These are phyloP conservation scores for Dryas integrifolia DNA, from an alignment of 331 rosid species.

Conservation along the genomic window DNA sequence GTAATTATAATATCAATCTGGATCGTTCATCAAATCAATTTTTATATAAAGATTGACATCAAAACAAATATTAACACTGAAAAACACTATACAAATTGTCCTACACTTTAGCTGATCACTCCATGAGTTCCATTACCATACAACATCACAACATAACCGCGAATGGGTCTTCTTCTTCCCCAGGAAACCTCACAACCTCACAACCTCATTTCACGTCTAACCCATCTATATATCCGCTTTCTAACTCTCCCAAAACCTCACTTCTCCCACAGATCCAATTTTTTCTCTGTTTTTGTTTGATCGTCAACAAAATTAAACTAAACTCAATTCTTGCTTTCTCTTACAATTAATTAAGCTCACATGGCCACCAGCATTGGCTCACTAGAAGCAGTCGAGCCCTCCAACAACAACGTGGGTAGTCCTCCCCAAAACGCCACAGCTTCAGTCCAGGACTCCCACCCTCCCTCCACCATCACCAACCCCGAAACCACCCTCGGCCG, in stretches of 20 bases:
- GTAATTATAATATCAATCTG: too few relatives aligned
- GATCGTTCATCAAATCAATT: too few relatives aligned
- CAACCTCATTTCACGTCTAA: conserved; percentile 20
- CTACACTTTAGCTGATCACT: neutral
- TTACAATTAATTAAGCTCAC: too few relatives aligned
- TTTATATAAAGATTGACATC: too few relatives aligned
- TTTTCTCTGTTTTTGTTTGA: conserved; percentile 9
- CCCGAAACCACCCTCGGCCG: conserved; percentile 32
- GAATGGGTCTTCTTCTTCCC: conserved; percentile 26
- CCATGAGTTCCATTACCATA: neutral
- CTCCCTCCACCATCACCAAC: neutral
- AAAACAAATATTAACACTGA: too few relatives aligned
- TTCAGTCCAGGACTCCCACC: too few relatives aligned
- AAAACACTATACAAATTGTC: neutral
- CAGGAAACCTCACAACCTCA: conserved; percentile 4
- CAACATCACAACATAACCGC: too few relatives aligned
- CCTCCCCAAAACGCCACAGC: too few relatives aligned
- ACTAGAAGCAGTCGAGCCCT: too few relatives aligned
- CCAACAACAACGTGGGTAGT: too few relatives aligned
- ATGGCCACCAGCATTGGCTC: too few relatives aligned
- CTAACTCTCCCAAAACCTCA: neutral
- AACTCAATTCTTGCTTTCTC: too few relatives aligned
- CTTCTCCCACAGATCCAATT: conserved; percentile 3
- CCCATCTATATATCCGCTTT: neutral
- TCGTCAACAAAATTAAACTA: neutral